A percentile compares a stretch with the other conserved stretches of the same genome.
These are phyloP conservation scores for Paecilomyces fulvus DNA, from an alignment of 2,329 filamentous ascomycete species.

Conservation along the genomic window DNA sequence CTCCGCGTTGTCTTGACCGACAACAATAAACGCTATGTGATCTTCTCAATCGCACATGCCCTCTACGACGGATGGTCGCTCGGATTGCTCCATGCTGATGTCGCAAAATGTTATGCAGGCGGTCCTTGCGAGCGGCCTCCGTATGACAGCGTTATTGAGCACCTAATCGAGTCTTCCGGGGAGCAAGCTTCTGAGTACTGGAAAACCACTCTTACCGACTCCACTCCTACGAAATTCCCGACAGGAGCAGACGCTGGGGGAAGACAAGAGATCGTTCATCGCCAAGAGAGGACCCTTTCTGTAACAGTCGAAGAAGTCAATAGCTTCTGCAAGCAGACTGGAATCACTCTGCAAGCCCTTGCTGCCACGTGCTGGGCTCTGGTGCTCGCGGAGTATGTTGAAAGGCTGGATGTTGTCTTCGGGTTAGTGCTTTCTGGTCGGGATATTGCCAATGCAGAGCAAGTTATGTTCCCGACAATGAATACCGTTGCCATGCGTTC, in stretches of 20 bases:
- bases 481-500: constrained; percentile 73
- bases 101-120: constrained; percentile 55
- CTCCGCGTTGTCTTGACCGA: constrained; percentile 31
- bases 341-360: constrained; percentile 67
- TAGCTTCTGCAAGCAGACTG: constrained; percentile 55
- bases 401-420: constrained; percentile 67
- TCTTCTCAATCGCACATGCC: constrained; percentile 73
- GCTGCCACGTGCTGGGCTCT: constrained; percentile 70
- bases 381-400: constrained; percentile 54
- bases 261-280: constrained; percentile 14
- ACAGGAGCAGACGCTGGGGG: constrained; percentile 11
- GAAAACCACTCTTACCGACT: constrained; percentile 55
- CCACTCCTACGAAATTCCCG: constrained; percentile 35
- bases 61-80: constrained; percentile 88
- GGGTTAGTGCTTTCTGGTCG: constrained; percentile 78
- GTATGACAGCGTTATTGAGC: constrained; percentile 48
- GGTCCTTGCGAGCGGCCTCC: constrained; percentile 35
- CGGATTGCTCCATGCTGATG: constrained; percentile 61
- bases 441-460: constrained; percentile 60
- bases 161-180: constrained; percentile 42
- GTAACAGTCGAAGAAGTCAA: constrained; percentile 37
- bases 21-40: constrained; percentile 31
- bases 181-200: constrained; percentile 56
- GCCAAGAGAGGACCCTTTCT: constrained; percentile 15
- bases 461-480: constrained; percentile 79